Evolutionary conservation across 129 eudicot species (phyloP).

Genomic region (Flaveria linearis): DNA sequence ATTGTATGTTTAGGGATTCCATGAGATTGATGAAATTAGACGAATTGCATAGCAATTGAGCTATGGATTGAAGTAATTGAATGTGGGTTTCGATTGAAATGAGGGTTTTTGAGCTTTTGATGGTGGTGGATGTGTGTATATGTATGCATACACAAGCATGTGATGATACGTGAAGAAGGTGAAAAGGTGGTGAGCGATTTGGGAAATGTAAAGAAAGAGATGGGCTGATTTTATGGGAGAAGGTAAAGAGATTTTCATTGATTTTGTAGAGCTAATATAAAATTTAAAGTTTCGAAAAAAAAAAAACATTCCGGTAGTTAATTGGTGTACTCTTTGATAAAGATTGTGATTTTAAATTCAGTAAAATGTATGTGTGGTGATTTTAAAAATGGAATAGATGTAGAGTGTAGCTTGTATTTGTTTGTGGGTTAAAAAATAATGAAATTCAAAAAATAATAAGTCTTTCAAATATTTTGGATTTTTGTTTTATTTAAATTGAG

Average conservation of each 20-base stretch:
- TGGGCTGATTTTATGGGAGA: conserved; percentile 23
- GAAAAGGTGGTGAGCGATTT: conserved; percentile 29
- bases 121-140: neutral
- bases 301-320: too few relatives aligned
- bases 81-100: too few relatives aligned
- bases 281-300: too few relatives aligned
- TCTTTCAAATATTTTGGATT: too few relatives aligned
- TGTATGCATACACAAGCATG: conserved; percentile 10
- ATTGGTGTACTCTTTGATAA: too few relatives aligned
- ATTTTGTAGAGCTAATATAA: neutral
- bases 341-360: too few relatives aligned
- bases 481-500: too few relatives aligned
- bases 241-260: conserved; percentile 10
- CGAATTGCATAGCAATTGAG: neutral
- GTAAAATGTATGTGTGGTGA: too few relatives aligned
- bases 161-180: conserved; percentile 17
- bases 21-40: conserved; percentile 7
- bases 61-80: neutral
- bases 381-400: too few relatives aligned
- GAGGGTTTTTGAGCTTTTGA: neutral
- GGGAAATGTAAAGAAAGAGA: conserved; percentile 9
- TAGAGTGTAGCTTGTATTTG: too few relatives aligned
- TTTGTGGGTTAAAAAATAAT: too few relatives aligned
- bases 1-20: neutral
- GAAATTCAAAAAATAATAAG: too few relatives aligned